Conservation (phyloP, 345 rosid genomes). For the Hibiscus trionum region DNA sequence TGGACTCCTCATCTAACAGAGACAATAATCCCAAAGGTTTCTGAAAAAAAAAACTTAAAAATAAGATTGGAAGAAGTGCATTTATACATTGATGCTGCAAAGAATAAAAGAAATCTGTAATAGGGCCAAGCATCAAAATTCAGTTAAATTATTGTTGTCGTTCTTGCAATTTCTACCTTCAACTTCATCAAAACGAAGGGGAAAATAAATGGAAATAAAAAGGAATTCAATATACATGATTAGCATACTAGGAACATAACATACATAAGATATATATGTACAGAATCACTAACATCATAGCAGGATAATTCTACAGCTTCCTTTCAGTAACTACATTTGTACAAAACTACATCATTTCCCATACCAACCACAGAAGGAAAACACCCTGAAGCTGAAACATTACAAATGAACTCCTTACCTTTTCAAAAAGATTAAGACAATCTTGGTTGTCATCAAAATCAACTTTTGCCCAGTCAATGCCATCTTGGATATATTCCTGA, state of each 20-base stretch:
- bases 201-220: neutral
- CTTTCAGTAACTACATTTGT: neutral
- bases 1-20: slow-evolving; percentile 93
- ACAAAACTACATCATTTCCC: neutral
- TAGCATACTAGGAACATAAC: neutral
- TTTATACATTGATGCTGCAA: neutral
- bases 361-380: slow-evolving; percentile 1
- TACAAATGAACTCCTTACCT: slow-evolving; percentile 38
- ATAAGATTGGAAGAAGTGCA: neutral
- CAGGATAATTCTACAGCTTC: neutral
- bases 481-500: slow-evolving; percentile 95
- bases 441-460: slow-evolving; percentile 98
- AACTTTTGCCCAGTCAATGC: slow-evolving; percentile 97
- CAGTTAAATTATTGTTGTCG: neutral
- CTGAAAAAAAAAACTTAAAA: slow-evolving; percentile 40
- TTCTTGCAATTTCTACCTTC: neutral
- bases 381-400: neutral
- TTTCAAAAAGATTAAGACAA: slow-evolving; percentile 97
- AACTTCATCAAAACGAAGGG: neutral
- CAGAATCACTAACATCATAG: neutral
- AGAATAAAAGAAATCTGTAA: neutral
- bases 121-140: neutral
- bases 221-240: neutral
- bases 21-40: slow-evolving; percentile 93
- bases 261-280: neutral